Evolutionary conservation across 805 yeast genomes (phyloP).

Genomic region (Starmerella sp.): DNA sequence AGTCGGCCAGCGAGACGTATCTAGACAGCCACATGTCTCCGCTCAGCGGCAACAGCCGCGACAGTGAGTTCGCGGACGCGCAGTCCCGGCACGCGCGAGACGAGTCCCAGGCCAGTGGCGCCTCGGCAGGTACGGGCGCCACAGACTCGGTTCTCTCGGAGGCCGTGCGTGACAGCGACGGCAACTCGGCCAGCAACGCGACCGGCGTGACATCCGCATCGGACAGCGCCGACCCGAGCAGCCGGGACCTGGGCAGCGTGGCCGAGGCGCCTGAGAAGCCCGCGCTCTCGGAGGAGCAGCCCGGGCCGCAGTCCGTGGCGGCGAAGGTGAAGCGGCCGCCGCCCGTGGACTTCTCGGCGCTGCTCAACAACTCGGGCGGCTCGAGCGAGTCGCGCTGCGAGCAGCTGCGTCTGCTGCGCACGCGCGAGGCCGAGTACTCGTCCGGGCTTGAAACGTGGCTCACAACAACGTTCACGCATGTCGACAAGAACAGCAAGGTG

Average conservation of each 20-base stretch:
- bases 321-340: slow-evolving; percentile 27
- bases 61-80: background rate
- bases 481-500: slow-evolving; percentile 13
- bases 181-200: background rate
- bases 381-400: slow-evolving; percentile 24
- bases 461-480: slow-evolving; percentile 12
- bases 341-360: slow-evolving; percentile 27
- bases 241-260: background rate
- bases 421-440: slow-evolving; percentile 27
- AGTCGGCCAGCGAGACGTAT: background rate
- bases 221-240: background rate
- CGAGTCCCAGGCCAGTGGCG: slow-evolving; percentile 7
- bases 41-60: background rate
- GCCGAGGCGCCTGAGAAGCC: background rate
- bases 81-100: background rate
- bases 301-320: slow-evolving; percentile 5
- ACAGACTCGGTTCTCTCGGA: background rate
- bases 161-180: background rate
- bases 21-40: background rate
- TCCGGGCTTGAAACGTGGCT: slow-evolving; percentile 30
- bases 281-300: background rate
- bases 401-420: slow-evolving; percentile 25
- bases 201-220: background rate
- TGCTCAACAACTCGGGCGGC: slow-evolving; percentile 21
- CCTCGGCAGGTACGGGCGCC: slow-evolving; percentile 8